phyloP scores from a whole-genome alignment of 306 rosid genomes.

The Quercus parvula region DNA sequence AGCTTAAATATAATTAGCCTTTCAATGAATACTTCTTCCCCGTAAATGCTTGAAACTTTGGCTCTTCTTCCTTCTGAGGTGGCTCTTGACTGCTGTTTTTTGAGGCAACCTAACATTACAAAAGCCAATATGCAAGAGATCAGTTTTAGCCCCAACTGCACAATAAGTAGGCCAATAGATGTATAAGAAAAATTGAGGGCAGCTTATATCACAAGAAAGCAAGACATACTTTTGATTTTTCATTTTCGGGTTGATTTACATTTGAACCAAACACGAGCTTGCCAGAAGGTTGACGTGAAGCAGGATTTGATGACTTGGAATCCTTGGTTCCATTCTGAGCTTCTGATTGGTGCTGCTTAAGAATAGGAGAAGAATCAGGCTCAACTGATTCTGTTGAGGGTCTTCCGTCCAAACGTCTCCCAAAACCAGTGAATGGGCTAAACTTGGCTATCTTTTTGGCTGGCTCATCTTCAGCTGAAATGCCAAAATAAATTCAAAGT shows the following conservation, averaged over 20 bases:
- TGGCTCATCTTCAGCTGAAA: conserved; percentile 44
- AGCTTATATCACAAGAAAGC: background rate
- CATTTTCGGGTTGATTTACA: conserved; percentile 5
- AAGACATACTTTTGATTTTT: conserved; percentile 35
- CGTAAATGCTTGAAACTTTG: conserved; percentile 49
- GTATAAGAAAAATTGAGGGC: background rate
- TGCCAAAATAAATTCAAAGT: background rate
- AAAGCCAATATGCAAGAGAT: conserved; percentile 10
- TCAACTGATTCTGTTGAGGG: conserved; percentile 28
- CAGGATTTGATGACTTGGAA: conserved; percentile 25
- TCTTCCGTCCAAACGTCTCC: conserved; percentile 51
- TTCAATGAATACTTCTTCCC: conserved; percentile 55
- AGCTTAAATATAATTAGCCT: conserved; percentile 17
- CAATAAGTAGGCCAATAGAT: background rate
- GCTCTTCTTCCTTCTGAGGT: conserved; percentile 25
- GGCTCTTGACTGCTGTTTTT: conserved; percentile 23
- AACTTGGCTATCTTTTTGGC: conserved; percentile 28
- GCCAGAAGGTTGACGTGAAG: conserved; percentile 27
- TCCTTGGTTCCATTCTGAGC: conserved; percentile 20
- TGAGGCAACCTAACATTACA: conserved; percentile 19
- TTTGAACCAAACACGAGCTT: conserved; percentile 56
- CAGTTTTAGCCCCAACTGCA: background rate
- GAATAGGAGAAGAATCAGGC: conserved; percentile 22
- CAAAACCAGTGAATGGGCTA: conserved; percentile 45
- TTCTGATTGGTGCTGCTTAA: conserved; percentile 20